phyloP scores from a whole-genome alignment of 2,329 filamentous ascomycete genomes.

The Exophiala aquamarina region DNA sequence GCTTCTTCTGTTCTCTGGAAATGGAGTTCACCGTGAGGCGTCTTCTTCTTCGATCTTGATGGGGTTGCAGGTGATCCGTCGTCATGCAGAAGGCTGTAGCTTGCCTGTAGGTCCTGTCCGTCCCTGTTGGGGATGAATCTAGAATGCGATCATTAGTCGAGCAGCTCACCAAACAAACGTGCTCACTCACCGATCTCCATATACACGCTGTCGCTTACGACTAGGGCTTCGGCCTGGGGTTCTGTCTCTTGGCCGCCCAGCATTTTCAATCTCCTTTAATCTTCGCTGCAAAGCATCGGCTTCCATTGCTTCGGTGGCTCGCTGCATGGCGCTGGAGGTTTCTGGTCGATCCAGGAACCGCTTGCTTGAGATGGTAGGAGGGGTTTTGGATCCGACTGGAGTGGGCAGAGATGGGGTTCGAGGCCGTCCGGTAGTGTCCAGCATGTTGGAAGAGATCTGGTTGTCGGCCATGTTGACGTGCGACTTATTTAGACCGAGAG shows the following conservation, averaged over 20 bases:
- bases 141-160: conserved; percentile 19
- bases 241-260: conserved; percentile 57
- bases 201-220: conserved; percentile 66
- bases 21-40: conserved; percentile 84
- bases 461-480: conserved; percentile 23
- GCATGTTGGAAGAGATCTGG: conserved; percentile 3
- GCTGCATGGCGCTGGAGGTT: conserved; percentile 28
- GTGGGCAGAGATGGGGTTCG: conserved; percentile 51
- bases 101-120: conserved; percentile 89
- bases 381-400: conserved; percentile 61
- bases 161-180: background rate
- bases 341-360: conserved; percentile 30
- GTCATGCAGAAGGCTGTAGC: conserved; percentile 87
- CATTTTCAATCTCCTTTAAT: conserved; percentile 61
- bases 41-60: conserved; percentile 78
- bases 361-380: conserved; percentile 56
- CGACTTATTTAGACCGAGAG: background rate
- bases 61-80: conserved; percentile 91
- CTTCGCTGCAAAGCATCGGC: conserved; percentile 59
- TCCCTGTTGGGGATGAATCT: conserved; percentile 95
- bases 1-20: conserved; percentile 92
- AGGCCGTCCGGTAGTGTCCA: conserved; percentile 23
- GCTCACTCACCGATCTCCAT: conserved; percentile 59
- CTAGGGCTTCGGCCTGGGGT: conserved; percentile 67
- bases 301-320: conserved; percentile 56